A percentile compares a stretch with the other conserved stretches of the same genome.
Evolutionary conservation across 345 rosid genomes (phyloP).

Genomic region (Populus tremula): DNA sequence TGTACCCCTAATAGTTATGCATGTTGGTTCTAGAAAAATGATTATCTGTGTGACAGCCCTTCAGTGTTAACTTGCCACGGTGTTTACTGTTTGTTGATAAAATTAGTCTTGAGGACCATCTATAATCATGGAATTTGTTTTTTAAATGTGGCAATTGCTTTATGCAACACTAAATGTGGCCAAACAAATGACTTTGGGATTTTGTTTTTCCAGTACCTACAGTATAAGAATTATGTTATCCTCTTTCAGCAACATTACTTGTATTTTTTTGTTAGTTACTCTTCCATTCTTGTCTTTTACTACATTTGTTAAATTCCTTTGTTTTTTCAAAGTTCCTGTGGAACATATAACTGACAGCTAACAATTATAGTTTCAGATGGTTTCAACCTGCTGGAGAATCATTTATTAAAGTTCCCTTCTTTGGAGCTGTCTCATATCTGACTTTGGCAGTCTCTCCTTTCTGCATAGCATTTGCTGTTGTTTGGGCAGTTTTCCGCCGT

Average conservation of each 20-base stretch:
- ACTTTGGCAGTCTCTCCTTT: constrained; percentile 85
- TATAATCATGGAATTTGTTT: neutral
- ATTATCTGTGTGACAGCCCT: neutral
- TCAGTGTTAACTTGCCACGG: neutral
- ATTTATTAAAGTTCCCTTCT: constrained; percentile 65
- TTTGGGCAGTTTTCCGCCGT: constrained; percentile 77
- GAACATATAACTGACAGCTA: constrained; percentile 38
- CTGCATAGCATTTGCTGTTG: constrained; percentile 85
- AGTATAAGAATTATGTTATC: neutral
- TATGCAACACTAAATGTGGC: neutral
- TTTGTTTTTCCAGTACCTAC: neutral
- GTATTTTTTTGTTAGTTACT: neutral
- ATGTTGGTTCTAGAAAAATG: neutral
- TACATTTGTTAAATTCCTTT: neutral
- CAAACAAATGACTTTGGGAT: neutral
- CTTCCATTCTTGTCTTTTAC: neutral
- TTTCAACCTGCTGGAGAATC: constrained; percentile 75
- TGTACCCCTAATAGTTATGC: neutral
- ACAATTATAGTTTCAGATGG: constrained; percentile 79
- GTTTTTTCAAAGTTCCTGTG: neutral
- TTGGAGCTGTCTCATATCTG: constrained; percentile 86
- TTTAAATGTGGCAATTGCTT: neutral
- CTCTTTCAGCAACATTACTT: neutral
- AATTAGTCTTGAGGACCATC: neutral
- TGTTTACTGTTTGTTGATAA: neutral